phyloP scores from a whole-genome alignment of 2,329 filamentous ascomycete species.

The Nakataea oryzae region DNA sequence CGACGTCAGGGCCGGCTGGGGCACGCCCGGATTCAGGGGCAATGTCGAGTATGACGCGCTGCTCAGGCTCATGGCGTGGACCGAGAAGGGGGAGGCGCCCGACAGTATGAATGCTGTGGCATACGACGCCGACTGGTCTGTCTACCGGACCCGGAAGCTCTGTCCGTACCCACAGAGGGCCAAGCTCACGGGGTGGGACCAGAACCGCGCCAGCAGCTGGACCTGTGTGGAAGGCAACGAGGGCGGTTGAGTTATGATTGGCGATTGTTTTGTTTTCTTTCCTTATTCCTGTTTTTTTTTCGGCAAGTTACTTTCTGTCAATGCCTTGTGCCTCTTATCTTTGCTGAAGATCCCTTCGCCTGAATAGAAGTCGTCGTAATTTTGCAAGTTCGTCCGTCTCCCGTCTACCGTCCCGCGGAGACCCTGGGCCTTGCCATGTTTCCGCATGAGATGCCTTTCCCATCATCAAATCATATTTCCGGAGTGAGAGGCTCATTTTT shows the following conservation, averaged over 20 bases:
- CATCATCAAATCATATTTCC: too few relatives aligned
- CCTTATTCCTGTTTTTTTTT: too few relatives aligned
- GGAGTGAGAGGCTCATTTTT: too few relatives aligned
- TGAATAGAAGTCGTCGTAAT: too few relatives aligned
- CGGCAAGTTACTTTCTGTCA: too few relatives aligned
- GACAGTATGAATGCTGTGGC: constrained; percentile 7
- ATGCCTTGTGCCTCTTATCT: too few relatives aligned
- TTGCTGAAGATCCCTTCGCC: too few relatives aligned
- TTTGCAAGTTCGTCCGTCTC: too few relatives aligned
- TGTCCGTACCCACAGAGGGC: constrained; percentile 22
- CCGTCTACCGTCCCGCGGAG: too few relatives aligned
- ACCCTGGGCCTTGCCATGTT: too few relatives aligned
- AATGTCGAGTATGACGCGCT: constrained; percentile 24
- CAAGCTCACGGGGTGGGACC: constrained; percentile 20
- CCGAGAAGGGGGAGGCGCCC: constrained; percentile 18
- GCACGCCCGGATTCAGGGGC: constrained; percentile 20
- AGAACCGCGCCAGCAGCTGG: constrained; percentile 17
- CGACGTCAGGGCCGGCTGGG: constrained; percentile 13
- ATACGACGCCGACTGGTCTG: neutral
- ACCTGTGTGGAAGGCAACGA: constrained; percentile 10
- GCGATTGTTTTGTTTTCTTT: neutral
- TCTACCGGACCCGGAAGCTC: constrained; percentile 11
- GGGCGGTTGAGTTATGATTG: neutral
- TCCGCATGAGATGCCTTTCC: too few relatives aligned
- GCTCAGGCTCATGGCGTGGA: constrained; percentile 24